These are phyloP conservation scores for Monosporascus sp. DNA, from an alignment of 2,329 filamentous ascomycete species.

Conservation along the genomic window DNA sequence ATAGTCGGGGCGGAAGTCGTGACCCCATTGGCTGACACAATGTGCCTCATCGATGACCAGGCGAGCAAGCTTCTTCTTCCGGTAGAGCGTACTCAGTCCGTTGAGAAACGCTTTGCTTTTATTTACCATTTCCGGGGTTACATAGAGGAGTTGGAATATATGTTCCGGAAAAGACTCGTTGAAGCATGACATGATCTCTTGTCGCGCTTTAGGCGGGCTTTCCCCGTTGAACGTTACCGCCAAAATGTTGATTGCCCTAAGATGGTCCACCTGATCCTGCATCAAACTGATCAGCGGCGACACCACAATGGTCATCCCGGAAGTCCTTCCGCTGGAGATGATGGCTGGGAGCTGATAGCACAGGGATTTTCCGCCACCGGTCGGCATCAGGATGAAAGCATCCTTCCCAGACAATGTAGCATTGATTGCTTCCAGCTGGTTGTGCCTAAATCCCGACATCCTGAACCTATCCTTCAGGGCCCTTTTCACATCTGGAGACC, in stretches of 20 bases:
- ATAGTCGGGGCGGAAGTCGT: conserved; percentile 96
- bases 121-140: conserved; percentile 94
- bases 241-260: conserved; percentile 67
- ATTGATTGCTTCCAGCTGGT: conserved; percentile 95
- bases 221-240: conserved; percentile 81
- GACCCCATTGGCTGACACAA: conserved; percentile 98
- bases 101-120: conserved; percentile 67
- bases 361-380: conserved; percentile 91
- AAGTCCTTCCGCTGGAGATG: conserved; percentile 71
- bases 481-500: conserved; percentile 79
- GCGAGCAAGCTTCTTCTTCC: conserved; percentile 68
- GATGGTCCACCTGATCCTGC: conserved; percentile 90
- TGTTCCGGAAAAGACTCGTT: conserved; percentile 62
- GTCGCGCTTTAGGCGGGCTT: conserved; percentile 55
- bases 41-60: conserved; percentile 99
- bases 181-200: conserved; percentile 60
- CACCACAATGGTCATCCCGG: conserved; percentile 87
- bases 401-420: conserved; percentile 82
- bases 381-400: conserved; percentile 95
- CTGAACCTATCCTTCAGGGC: conserved; percentile 80
- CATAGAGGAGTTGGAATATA: conserved; percentile 80
- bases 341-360: conserved; percentile 95
- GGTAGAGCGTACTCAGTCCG: conserved; percentile 63
- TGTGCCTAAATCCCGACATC: conserved; percentile 79
- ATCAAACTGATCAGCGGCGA: conserved; percentile 92